Evolutionary conservation across 176 grass and related monocot species (phyloP).

Genomic region (Oropetium thomaeum): DNA sequence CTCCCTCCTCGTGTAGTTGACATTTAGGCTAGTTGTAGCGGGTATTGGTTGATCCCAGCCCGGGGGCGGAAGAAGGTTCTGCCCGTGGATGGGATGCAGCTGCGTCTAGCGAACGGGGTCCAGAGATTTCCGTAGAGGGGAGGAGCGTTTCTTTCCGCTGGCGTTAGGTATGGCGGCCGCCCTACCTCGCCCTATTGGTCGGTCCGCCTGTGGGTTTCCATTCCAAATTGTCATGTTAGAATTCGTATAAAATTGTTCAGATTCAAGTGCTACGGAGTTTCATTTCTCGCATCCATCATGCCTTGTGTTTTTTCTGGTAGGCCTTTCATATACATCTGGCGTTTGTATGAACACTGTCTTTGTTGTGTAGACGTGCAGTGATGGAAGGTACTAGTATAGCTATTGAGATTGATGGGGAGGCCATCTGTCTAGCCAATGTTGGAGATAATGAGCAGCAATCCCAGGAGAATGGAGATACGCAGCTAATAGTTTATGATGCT

Average conservation of each 20-base stretch:
- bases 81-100: too few relatives aligned
- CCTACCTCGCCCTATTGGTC: too few relatives aligned
- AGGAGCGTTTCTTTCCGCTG: too few relatives aligned
- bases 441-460: constrained; percentile 44
- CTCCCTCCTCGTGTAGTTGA: too few relatives aligned
- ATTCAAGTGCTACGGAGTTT: not conserved
- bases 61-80: too few relatives aligned
- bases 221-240: not conserved
- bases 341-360: constrained; percentile 8
- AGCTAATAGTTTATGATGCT: constrained; percentile 35
- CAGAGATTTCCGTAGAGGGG: too few relatives aligned
- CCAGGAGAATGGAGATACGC: constrained; percentile 39
- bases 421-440: constrained; percentile 54
- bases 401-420: constrained; percentile 74
- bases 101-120: too few relatives aligned
- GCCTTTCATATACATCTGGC: not conserved
- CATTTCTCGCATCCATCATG: not conserved
- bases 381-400: constrained; percentile 65
- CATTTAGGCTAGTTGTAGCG: too few relatives aligned
- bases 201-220: not conserved
- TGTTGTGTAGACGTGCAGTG: constrained; percentile 35
- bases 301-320: not conserved
- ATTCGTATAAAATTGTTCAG: not conserved
- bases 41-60: too few relatives aligned
- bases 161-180: too few relatives aligned